These are phyloP conservation scores for Eucalyptus cloeziana DNA, from an alignment of 345 rosid species.

Conservation along the genomic window DNA sequence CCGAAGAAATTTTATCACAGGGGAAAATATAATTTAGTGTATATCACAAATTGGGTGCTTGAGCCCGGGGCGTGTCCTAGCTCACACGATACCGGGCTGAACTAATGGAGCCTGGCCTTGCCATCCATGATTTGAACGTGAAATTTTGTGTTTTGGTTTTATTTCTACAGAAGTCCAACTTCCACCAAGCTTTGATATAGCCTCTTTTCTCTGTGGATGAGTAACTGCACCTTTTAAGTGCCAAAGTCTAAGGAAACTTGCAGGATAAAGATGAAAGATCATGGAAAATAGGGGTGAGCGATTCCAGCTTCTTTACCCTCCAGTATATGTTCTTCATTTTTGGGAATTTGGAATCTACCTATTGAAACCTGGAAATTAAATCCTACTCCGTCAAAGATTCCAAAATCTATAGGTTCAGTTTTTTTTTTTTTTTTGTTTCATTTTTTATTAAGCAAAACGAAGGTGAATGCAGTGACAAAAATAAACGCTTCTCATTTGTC, in stretches of 20 bases:
- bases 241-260: background rate
- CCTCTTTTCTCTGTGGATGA: background rate
- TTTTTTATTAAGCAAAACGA: too few species aligned
- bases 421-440: too few species aligned
- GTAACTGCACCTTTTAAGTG: background rate
- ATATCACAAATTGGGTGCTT: background rate
- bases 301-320: too few species aligned
- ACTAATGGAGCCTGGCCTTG: background rate
- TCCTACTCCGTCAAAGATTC: too few species aligned
- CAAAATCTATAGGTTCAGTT: too few species aligned
- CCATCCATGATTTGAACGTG: background rate
- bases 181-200: background rate
- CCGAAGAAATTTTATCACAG: background rate
- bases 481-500: too few species aligned
- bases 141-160: background rate
- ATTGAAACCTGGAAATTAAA: too few species aligned
- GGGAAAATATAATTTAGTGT: background rate
- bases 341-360: too few species aligned
- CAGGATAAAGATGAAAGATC: background rate
- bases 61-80: background rate
- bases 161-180: background rate
- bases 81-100: background rate
- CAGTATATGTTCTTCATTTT: too few species aligned
- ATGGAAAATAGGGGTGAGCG: background rate
- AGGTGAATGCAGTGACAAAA: too few species aligned